A percentile compares a stretch with the other conserved stretches of the same genome.
These are phyloP conservation scores for Neurospora pannonica DNA, from an alignment of 495 filamentous ascomycete genomes.

Conservation along the genomic window DNA sequence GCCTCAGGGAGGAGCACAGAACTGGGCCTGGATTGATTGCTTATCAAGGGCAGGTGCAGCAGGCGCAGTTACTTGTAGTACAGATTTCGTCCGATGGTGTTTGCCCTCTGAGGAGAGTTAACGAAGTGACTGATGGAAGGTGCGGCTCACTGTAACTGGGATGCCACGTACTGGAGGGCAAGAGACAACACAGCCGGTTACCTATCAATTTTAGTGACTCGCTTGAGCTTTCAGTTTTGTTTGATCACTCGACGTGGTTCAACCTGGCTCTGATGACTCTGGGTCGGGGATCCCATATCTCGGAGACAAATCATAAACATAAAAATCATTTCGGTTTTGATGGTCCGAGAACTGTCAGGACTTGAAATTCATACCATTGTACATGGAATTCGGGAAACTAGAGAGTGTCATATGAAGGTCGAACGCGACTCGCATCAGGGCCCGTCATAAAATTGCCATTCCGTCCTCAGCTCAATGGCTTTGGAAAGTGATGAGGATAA, in stretches of 20 bases:
- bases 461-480: background rate
- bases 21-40: background rate
- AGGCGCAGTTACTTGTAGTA: background rate
- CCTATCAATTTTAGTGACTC: background rate
- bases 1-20: background rate
- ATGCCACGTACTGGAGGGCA: background rate
- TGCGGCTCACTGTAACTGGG: background rate
- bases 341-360: background rate
- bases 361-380: background rate
- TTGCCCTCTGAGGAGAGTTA: background rate
- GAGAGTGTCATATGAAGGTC: background rate
- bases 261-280: too few species aligned
- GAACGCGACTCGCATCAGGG: background rate
- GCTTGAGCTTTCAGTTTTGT: background rate
- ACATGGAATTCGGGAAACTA: background rate
- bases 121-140: background rate
- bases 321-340: too few species aligned
- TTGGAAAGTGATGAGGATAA: too few species aligned
- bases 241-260: background rate
- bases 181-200: background rate
- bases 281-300: too few species aligned
- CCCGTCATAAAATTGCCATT: background rate
- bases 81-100: background rate
- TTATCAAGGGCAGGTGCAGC: background rate
- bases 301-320: too few species aligned